These are phyloP conservation scores for Monascus ruber DNA, from an alignment of 2,329 filamentous ascomycete genomes.

Conservation along the genomic window DNA sequence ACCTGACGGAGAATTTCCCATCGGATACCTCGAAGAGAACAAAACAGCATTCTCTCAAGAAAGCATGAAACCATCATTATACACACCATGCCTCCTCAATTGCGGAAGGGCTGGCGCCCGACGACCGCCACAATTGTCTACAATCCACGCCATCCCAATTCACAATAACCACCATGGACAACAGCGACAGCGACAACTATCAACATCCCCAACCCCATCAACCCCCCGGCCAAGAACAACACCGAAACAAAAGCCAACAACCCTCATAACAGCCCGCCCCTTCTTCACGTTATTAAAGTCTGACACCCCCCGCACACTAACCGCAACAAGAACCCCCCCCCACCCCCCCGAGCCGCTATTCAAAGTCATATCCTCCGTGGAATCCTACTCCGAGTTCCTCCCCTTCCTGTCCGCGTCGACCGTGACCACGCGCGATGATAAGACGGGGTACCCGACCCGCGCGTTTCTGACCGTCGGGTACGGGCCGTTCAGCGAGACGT, in stretches of 20 bases:
- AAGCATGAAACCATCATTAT: conserved; percentile 2
- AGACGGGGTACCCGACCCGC: conserved; percentile 48
- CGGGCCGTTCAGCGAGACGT: conserved; percentile 71
- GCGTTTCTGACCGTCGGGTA: conserved; percentile 79
- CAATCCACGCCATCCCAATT: neutral
- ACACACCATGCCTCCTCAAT: neutral
- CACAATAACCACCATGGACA: conserved; percentile 5
- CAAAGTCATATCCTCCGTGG: conserved; percentile 75
- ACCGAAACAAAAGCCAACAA: conserved; percentile 7
- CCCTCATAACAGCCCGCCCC: conserved; percentile 14
- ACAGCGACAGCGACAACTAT: conserved; percentile 5
- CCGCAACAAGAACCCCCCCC: conserved; percentile 63
- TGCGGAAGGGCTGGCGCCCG: no score
- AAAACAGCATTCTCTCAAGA: no score
- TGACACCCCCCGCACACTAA: conserved; percentile 51
- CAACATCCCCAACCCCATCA: conserved; percentile 6
- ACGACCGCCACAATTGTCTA: no score
- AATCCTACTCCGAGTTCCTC: conserved; percentile 76
- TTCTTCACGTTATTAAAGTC: no score
- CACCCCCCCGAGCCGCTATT: conserved; percentile 64
- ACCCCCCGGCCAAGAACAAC: neutral
- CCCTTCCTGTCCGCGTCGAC: conserved; percentile 72
- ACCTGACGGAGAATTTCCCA: no score
- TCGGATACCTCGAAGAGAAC: no score
- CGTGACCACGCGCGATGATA: conserved; percentile 61